A percentile compares a stretch with the other conserved stretches of the same genome.
These are phyloP conservation scores for Ascochyta koolunga DNA, from an alignment of 2,329 filamentous ascomycete genomes.

Conservation along the genomic window DNA sequence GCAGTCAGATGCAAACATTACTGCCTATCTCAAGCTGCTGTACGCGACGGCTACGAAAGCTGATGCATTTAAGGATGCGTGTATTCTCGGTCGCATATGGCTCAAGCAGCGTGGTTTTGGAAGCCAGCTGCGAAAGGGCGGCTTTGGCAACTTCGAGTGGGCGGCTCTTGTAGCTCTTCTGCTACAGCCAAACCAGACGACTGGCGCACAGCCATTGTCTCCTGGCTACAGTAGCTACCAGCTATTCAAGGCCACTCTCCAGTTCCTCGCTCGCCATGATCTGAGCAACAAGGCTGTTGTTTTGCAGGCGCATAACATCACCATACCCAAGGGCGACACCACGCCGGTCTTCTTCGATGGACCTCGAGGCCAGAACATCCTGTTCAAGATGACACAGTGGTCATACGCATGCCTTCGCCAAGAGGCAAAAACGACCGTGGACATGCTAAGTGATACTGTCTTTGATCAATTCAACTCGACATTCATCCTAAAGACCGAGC, in stretches of 20 bases:
- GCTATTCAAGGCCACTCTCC: constrained; percentile 91
- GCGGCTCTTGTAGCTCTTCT: constrained; percentile 78
- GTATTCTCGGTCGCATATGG: constrained; percentile 86
- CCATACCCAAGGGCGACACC: constrained; percentile 49
- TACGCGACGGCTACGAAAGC: constrained; percentile 73
- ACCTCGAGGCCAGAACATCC: constrained; percentile 74
- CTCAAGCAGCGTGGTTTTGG: constrained; percentile 84
- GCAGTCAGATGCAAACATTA: constrained; percentile 75
- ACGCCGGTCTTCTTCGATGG: constrained; percentile 81
- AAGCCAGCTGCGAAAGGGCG: constrained; percentile 72
- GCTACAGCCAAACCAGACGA: constrained; percentile 75
- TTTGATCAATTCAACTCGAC: constrained; percentile 83
- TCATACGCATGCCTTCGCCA: constrained; percentile 76
- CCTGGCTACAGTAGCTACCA: constrained; percentile 87
- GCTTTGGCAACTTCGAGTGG: constrained; percentile 95
- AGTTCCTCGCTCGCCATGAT: constrained; percentile 79
- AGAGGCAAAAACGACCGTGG: constrained; percentile 76
- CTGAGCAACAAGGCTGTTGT: constrained; percentile 70
- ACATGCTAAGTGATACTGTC: constrained; percentile 73
- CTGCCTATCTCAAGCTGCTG: constrained; percentile 76
- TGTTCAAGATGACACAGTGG: constrained; percentile 90
- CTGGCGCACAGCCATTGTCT: constrained; percentile 74
- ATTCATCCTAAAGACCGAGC: constrained; percentile 71
- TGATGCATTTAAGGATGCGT: constrained; percentile 78
- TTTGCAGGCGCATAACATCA: constrained; percentile 49